Evolutionary conservation across 163 green algal genomes (phyloP).

Genomic region (Scenedesmus sp.): DNA sequence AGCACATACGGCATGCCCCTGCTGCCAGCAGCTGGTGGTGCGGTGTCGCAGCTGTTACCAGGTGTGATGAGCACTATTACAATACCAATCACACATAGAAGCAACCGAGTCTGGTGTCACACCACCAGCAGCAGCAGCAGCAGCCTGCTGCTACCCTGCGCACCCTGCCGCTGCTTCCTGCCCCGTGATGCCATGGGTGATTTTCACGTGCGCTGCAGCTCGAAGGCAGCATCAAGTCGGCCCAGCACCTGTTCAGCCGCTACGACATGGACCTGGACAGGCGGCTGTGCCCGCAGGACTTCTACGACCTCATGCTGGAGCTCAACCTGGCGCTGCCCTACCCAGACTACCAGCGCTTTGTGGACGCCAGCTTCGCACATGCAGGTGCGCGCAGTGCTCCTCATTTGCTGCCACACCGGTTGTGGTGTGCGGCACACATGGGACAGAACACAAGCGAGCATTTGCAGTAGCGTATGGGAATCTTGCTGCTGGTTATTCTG

Average conservation of each 20-base stretch:
- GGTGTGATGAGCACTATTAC: too few relatives aligned
- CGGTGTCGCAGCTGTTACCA: not conserved
- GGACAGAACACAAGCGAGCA: not conserved
- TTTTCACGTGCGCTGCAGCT: slow-evolving; percentile 23
- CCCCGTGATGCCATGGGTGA: not conserved
- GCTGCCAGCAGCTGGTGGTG: not conserved
- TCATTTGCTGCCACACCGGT: not conserved
- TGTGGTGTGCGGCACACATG: not conserved
- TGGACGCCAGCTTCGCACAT: slow-evolving; percentile 21
- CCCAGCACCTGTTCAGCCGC: slow-evolving; percentile 38
- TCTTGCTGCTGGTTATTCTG: not conserved
- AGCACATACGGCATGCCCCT: not conserved
- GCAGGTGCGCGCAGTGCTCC: slow-evolving; percentile 10
- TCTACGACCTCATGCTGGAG: slow-evolving; percentile 58
- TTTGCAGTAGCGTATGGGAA: not conserved
- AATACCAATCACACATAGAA: too few relatives aligned
- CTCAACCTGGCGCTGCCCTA: slow-evolving; percentile 51
- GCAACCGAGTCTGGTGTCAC: not conserved
- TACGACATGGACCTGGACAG: slow-evolving; percentile 56
- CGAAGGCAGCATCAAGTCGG: slow-evolving; percentile 53
- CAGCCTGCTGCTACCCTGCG: not conserved
- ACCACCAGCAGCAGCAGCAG: not conserved
- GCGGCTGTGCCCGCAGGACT: slow-evolving; percentile 43
- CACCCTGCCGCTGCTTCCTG: slow-evolving; percentile 2
- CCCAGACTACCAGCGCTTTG: slow-evolving; percentile 42